Base-by-base conservation (phyloP, 306 rosid genomes). In the Crataegus laevigata region DNA sequence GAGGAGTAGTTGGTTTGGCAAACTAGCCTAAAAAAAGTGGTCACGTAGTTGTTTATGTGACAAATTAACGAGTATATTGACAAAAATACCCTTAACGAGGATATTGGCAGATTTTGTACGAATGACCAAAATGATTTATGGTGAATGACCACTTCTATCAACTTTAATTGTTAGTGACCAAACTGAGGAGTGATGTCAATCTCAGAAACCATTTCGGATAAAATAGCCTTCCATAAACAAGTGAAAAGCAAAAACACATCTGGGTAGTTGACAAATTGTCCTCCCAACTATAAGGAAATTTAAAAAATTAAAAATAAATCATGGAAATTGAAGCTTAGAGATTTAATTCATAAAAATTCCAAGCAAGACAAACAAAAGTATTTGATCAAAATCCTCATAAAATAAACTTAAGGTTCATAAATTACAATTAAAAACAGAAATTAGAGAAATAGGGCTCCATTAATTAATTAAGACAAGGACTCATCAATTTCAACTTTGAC, bases 401-500 rank as follows among this genome's bases (percentile, higher is more conserved):
- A 18, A 24, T 66, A 66, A 65, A 82, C 58, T 66, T 62, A 59
- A 72, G 60, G 29, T 30, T 55, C 47, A 68, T 66, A 80, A 79
- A 76, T 80, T 82, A 80, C 85, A 84, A 54, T 67, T 55, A 34
- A 21, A 68, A 83, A 24, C 47, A 15, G 32, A 65, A 75, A 10
- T 40, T 19, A 11, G 32, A 51, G 25, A 15, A 25, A 19, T 2
- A 59, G 75, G 11, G 54, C 18, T 47, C 8, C 54, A 2, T 55
- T 14, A 15, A 68, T 80, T 78, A 84, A 18, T 78, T 59, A 66
- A 71, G 85, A 79, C 58, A 84, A 79, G 60, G 92, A 84, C 84
- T 89, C 94, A 34, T 85, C 92, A 47, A 90, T 89, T 45, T 89
- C 94, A 83, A 93, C 91, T 81, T 83, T 83, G 79, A 93, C 78